Percentiles rank a stretch among this genome's conserved stretches.
Evolutionary conservation across 176 grass and related monocot species (phyloP).

Genomic region (Zoysia japonica): DNA sequence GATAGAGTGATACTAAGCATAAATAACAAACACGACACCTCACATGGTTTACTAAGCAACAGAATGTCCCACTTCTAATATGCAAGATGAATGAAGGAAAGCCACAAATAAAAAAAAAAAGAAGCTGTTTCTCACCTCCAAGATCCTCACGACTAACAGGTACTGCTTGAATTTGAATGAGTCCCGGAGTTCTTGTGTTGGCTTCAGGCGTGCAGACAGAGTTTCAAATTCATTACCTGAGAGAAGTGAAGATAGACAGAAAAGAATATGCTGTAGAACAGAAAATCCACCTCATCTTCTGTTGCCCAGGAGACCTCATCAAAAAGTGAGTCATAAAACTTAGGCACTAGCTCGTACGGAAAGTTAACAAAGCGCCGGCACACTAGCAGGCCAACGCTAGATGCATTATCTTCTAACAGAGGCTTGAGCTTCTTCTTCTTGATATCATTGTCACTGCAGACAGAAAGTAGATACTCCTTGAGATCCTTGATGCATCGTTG

Average conservation of each 20-base stretch:
- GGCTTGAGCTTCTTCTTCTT: conserved; percentile 65
- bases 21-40: background rate
- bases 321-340: conserved; percentile 79
- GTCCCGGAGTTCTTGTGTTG: conserved; percentile 76
- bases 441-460: conserved; percentile 51
- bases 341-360: conserved; percentile 77
- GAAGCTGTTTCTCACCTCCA: conserved; percentile 52
- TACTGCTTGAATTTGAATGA: conserved; percentile 86
- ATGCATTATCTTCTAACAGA: conserved; percentile 58
- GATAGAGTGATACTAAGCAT: background rate
- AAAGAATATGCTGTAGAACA: background rate
- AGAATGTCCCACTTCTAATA: conserved; percentile 3
- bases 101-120: background rate
- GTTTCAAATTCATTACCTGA: background rate
- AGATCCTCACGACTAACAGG: conserved; percentile 63
- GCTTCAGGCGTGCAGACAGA: conserved; percentile 43
- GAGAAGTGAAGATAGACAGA: background rate
- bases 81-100: background rate
- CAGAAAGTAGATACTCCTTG: conserved; percentile 58
- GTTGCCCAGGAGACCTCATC: conserved; percentile 92
- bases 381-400: conserved; percentile 61
- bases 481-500: conserved; percentile 77
- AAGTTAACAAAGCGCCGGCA: conserved; percentile 86
- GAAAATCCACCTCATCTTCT: conserved; percentile 77
- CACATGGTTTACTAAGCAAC: background rate